Conservation (phyloP, 2,329 filamentous ascomycete species). For the Allantophomopsis lycopodina region DNA sequence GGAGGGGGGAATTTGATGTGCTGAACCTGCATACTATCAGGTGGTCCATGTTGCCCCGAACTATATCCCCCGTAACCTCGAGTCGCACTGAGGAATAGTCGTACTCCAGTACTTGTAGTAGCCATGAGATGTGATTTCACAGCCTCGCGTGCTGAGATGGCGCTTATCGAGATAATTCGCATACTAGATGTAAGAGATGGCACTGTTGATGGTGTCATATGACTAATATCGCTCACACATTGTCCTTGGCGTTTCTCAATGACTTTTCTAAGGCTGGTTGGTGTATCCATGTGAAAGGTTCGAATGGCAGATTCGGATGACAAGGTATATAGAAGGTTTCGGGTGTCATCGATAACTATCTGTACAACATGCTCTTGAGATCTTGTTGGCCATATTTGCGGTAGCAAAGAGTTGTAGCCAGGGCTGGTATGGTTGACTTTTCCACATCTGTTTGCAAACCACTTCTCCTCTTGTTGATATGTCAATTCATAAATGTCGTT, state of each 20-base stretch:
- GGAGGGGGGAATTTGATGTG: constrained; percentile 87
- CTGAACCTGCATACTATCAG: constrained; percentile 94
- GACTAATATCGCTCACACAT: constrained; percentile 62
- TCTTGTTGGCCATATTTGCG: constrained; percentile 37
- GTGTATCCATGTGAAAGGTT: constrained; percentile 72
- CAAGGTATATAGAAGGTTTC: constrained; percentile 81
- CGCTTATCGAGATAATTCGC: constrained; percentile 70
- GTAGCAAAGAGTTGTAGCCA: constrained; percentile 54
- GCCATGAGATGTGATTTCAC: constrained; percentile 80
- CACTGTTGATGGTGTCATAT: constrained; percentile 73
- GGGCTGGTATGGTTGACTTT: constrained; percentile 80
- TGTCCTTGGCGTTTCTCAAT: constrained; percentile 47
- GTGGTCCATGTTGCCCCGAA: constrained; percentile 38
- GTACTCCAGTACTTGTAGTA: constrained; percentile 78
- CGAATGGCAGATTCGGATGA: constrained; percentile 81
- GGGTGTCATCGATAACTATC: constrained; percentile 78
- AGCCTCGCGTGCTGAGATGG: constrained; percentile 68
- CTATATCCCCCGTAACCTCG: constrained; percentile 49
- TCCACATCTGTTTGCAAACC: constrained; percentile 81
- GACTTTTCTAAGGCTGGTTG: constrained; percentile 44
- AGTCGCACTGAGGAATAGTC: constrained; percentile 84
- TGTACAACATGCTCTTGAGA: constrained; percentile 54
- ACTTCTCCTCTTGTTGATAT: constrained; percentile 94
- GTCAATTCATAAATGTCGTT: constrained; percentile 88
- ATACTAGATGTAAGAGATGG: constrained; percentile 56